Conservation (phyloP, 2,329 filamentous ascomycete species). For the Xylariaceae sp. region DNA sequence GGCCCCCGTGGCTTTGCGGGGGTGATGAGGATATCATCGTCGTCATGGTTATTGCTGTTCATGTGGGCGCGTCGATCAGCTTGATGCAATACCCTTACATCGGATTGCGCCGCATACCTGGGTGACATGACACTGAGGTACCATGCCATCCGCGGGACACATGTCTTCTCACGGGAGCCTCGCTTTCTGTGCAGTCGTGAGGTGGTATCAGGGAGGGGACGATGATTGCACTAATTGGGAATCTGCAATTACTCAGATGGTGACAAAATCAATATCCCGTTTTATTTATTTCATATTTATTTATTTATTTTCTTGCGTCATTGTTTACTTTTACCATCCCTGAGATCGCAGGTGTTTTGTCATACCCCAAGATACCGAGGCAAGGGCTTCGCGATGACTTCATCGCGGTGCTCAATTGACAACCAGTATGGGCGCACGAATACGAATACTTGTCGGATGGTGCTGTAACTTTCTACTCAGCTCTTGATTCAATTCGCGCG, state of each 20-base stretch:
- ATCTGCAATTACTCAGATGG: too few species aligned
- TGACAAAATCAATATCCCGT: neutral
- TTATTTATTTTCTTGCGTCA: neutral
- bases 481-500: too few species aligned
- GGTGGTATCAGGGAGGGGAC: neutral
- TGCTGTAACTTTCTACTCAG: neutral
- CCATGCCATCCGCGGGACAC: constrained; percentile 1
- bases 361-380: neutral
- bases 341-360: neutral
- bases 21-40: neutral
- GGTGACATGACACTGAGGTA: constrained; percentile 6
- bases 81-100: constrained; percentile 14
- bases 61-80: neutral
- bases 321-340: neutral
- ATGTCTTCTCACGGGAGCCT: constrained; percentile 5
- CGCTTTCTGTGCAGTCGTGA: neutral
- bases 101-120: constrained; percentile 10
- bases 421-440: neutral
- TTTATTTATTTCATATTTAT: neutral
- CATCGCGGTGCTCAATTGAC: neutral
- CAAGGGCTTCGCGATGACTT: constrained; percentile 2
- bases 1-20: neutral
- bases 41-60: neutral
- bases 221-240: constrained; percentile 7
- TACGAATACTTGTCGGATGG: neutral